Percentiles rank a stretch among this genome's conserved stretches.
phyloP scores from a whole-genome alignment of 2,329 filamentous ascomycete genomes.

The Fusarium globosum region DNA sequence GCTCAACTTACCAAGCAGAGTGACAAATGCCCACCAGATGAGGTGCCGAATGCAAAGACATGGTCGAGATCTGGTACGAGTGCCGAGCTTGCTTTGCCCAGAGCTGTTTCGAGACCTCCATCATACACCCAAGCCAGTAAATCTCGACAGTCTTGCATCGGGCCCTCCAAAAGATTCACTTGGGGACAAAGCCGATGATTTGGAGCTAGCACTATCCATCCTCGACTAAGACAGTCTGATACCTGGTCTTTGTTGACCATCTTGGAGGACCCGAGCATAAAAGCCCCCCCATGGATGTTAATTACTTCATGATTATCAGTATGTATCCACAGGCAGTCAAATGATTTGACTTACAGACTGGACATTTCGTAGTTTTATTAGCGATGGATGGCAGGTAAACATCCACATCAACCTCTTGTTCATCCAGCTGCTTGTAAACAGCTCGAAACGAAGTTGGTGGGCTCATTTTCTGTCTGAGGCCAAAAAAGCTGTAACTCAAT shows the following conservation, averaged over 20 bases:
- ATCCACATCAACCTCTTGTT: not conserved
- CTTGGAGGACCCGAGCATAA: slow-evolving; percentile 14
- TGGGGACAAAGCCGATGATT: slow-evolving; percentile 16
- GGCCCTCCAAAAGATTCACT: not conserved
- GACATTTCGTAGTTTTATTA: not conserved
- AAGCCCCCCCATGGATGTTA: slow-evolving; percentile 14
- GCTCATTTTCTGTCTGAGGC: not conserved
- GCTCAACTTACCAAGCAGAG: not conserved
- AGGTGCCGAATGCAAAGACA: slow-evolving; percentile 16
- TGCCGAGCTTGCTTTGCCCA: not conserved
- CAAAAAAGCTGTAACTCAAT: fast-evolving
- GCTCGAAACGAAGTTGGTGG: not conserved
- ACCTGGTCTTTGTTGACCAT: slow-evolving; percentile 20
- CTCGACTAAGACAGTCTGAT: not conserved
- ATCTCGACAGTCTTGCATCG: slow-evolving; percentile 11
- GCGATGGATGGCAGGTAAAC: not conserved
- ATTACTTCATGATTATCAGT: not conserved
- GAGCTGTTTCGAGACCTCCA: not conserved
- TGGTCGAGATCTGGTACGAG: not conserved
- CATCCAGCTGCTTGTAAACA: not conserved
- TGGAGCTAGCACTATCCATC: not conserved
- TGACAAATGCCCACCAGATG: not conserved
- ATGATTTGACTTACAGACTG: not conserved
- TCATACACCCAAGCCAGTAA: slow-evolving; percentile 1
- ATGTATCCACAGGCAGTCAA: fast-evolving